These are phyloP conservation scores for Mycocentrospora acerina DNA, from an alignment of 2,329 filamentous ascomycete species.

Conservation along the genomic window DNA sequence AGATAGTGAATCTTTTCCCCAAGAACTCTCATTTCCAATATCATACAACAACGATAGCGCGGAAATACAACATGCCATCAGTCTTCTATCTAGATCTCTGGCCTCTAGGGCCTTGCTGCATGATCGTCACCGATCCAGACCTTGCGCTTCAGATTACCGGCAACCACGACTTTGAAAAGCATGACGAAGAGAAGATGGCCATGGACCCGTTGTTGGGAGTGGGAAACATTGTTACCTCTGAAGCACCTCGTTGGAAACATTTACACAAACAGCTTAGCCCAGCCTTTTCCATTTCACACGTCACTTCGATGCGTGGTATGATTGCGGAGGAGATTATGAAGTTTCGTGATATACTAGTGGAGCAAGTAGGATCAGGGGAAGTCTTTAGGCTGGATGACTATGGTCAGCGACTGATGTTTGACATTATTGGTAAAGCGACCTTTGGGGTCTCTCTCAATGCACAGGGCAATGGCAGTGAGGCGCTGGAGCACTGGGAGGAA, in stretches of 20 bases:
- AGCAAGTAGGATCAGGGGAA: constrained; percentile 21
- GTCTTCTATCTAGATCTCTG: constrained; percentile 51
- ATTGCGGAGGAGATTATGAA: constrained; percentile 37
- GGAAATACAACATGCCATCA: constrained; percentile 37
- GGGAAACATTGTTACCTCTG: constrained; percentile 30
- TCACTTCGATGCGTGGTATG: constrained; percentile 32
- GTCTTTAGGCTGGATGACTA: constrained; percentile 28
- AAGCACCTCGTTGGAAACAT: constrained; percentile 39
- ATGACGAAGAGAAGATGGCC: constrained; percentile 14
- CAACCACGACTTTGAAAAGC: constrained; percentile 35
- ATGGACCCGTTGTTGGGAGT: constrained; percentile 30
- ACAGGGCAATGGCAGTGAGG: constrained; percentile 22
- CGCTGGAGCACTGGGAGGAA: constrained; percentile 20
- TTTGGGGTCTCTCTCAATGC: constrained; percentile 28
- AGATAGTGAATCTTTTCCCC: constrained; percentile 37
- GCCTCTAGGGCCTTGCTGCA: constrained; percentile 37
- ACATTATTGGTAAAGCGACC: constrained; percentile 26
- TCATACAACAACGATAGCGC: constrained; percentile 35
- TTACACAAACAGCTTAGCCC: constrained; percentile 40
- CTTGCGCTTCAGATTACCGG: constrained; percentile 42
- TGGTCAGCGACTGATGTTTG: constrained; percentile 24
- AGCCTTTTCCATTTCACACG: constrained; percentile 34
- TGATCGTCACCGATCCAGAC: constrained; percentile 44
- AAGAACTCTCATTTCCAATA: constrained; percentile 40
- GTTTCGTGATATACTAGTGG: constrained; percentile 27